Conservation (phyloP, 352 stramenopile genomes). For the Phytophthora tentaculata region DNA sequence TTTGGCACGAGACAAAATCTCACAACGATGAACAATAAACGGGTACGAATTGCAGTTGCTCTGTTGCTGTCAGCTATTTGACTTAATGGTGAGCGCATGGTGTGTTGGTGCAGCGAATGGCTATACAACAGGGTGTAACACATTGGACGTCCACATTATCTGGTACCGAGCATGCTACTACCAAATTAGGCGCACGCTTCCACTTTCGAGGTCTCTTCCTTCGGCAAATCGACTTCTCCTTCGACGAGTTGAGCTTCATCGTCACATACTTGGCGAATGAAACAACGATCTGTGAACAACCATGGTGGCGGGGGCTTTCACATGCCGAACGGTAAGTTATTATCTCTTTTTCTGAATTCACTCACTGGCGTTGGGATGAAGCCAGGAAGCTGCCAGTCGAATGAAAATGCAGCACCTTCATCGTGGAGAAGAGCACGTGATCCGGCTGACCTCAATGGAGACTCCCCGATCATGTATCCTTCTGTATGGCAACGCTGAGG, state of each 20-base stretch:
- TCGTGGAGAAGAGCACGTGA: slow-evolving; percentile 43
- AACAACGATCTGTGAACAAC: slow-evolving; percentile 45
- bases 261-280: slow-evolving; percentile 50
- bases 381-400: slow-evolving; percentile 40
- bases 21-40: slow-evolving; percentile 33
- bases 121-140: slow-evolving; percentile 30
- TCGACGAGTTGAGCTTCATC: slow-evolving; percentile 53
- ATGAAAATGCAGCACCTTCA: slow-evolving; percentile 49
- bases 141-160: slow-evolving; percentile 34
- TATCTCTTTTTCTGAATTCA: not conserved
- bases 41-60: slow-evolving; percentile 15
- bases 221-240: slow-evolving; percentile 45
- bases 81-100: slow-evolving; percentile 1
- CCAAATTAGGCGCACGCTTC: slow-evolving; percentile 51
- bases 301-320: slow-evolving; percentile 47
- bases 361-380: slow-evolving; percentile 9
- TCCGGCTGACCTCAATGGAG: slow-evolving; percentile 51
- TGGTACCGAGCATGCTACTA: slow-evolving; percentile 40
- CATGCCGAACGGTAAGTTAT: slow-evolving; percentile 38
- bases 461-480: slow-evolving; percentile 45
- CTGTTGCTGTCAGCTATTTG: not conserved
- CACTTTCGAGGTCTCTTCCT: slow-evolving; percentile 52
- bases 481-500: slow-evolving; percentile 48
- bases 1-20: not conserved
- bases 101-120: slow-evolving; percentile 26